Evolutionary conservation across 176 grass and related monocot species (phyloP), one percentile per base, ranked within the genome.

Genomic region (Dendrocalamus sinicus): DNA sequence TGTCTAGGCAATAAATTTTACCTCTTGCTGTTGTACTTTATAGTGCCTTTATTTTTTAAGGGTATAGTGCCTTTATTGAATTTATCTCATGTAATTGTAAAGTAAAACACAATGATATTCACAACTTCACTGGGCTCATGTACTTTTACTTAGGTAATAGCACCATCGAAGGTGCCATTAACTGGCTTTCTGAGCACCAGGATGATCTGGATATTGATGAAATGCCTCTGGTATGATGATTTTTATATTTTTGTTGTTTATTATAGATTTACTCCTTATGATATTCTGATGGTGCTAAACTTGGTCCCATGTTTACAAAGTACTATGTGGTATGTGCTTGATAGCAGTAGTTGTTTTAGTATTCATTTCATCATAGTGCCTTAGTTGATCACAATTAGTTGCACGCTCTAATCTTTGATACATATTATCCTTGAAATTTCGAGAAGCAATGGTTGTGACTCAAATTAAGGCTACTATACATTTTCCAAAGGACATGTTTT

Each of bases 111-210:
- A 71, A 55, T 48, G 20, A 15, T 83, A 6, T 76, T 85, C 28
- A 46, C 66, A 62, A 43, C 72, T 82, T 82, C n/a, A 5, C 11
- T 77, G 43, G 12, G 64, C 14, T 20, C 15, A 55, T 72, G 12
- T 83, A 70, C 65, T 75, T 91, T 15, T 89, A 71, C 44, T 83
- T 72, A 99, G 94, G 97, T 82, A 99, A 99, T 91, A 96, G 90
- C 92, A 96, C 89, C 89, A 91, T 99, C 17, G 97, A 99, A 86
- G 92, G 88, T 86, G 97, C 94, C 47, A 94, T 99, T 77, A 96
- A 96, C 65, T 99, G 97, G 97, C 88, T 99, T 84, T 95, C 97
- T 64, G 97, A 92, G 89, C 97, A 99, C 78, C 92, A 99, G 73
- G 90, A 99, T 59, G 97, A 99, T 88, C 85, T 78, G 8, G 88